A percentile compares a stretch with the other conserved stretches of the same genome.
phyloP scores from a whole-genome alignment of 768 basidiomycete genomes.

The Naganishia randhawae region DNA sequence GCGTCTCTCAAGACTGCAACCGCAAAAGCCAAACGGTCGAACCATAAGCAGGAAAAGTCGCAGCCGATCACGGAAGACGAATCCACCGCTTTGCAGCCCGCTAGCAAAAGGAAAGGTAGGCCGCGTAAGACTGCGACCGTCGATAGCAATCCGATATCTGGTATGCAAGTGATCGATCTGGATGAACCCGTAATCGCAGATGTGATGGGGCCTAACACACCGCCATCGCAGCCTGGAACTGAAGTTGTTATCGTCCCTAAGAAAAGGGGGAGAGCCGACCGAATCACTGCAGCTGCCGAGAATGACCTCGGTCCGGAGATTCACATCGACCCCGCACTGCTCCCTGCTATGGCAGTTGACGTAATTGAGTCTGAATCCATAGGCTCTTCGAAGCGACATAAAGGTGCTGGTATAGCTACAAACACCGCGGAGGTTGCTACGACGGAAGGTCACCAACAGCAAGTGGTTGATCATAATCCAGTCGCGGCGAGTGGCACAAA shows the following conservation, averaged over 20 bases:
- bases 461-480: no score
- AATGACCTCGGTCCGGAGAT: not conserved
- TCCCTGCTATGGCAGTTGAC: not conserved
- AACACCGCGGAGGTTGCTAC: no score
- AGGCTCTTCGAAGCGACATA: not conserved
- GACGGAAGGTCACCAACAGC: no score
- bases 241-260: not conserved
- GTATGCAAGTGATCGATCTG: not conserved
- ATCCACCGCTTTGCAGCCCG: not conserved
- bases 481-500: no score
- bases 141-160: not conserved
- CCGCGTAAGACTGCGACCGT: not conserved
- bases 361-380: not conserved
- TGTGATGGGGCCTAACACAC: not conserved
- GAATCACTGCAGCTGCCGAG: not conserved
- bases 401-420: not conserved
- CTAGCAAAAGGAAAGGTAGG: not conserved
- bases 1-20: slow-evolving; percentile 32
- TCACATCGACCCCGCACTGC: not conserved
- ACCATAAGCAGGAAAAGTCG: not conserved
- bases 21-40: slow-evolving; percentile 53
- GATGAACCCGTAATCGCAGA: no score
- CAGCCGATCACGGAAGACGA: not conserved
- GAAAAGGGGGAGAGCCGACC: not conserved
- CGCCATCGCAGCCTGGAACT: not conserved